These are phyloP conservation scores for Trypanosomatidae sp. DNA, from an alignment of 208 protist genomes.

Conservation along the genomic window DNA sequence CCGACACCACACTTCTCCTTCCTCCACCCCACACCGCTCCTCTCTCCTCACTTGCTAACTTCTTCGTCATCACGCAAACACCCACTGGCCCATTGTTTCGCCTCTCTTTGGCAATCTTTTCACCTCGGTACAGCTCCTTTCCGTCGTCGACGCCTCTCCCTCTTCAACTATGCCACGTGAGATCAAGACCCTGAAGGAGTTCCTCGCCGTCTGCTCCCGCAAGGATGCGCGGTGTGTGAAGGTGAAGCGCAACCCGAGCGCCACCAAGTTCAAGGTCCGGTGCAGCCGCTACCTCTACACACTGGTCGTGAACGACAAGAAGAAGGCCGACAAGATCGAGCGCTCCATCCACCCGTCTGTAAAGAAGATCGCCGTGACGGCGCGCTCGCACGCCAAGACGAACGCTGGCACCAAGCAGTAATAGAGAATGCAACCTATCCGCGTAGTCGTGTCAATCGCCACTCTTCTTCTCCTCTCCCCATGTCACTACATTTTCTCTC, in stretches of 20 bases:
- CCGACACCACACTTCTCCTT: neutral
- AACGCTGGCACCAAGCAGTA: slow-evolving; percentile 77
- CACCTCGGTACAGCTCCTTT: slow-evolving; percentile 4
- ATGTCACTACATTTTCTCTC: neutral
- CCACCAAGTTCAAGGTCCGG: slow-evolving; percentile 94
- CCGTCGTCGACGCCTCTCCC: neutral
- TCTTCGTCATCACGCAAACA: slow-evolving; percentile 4
- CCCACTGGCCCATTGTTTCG: slow-evolving; percentile 10
- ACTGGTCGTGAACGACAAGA: slow-evolving; percentile 89
- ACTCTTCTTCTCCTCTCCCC: neutral
- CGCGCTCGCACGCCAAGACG: slow-evolving; percentile 81
- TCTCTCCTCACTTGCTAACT: neutral
- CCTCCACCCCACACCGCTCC: neutral
- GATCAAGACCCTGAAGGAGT: slow-evolving; percentile 93
- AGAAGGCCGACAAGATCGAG: slow-evolving; percentile 93
- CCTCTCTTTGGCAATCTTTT: slow-evolving; percentile 1
- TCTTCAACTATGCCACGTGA: slow-evolving; percentile 76
- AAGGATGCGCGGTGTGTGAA: slow-evolving; percentile 93
- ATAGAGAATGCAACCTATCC: neutral
- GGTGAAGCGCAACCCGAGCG: slow-evolving; percentile 89
- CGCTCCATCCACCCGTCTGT: slow-evolving; percentile 88
- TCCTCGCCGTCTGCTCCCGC: slow-evolving; percentile 92
- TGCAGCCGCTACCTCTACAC: slow-evolving; percentile 94
- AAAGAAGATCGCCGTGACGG: slow-evolving; percentile 89
- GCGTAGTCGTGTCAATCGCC: neutral